Evolutionary conservation across 768 basidiomycete species (phyloP).

Genomic region (Amanita phalloides): DNA sequence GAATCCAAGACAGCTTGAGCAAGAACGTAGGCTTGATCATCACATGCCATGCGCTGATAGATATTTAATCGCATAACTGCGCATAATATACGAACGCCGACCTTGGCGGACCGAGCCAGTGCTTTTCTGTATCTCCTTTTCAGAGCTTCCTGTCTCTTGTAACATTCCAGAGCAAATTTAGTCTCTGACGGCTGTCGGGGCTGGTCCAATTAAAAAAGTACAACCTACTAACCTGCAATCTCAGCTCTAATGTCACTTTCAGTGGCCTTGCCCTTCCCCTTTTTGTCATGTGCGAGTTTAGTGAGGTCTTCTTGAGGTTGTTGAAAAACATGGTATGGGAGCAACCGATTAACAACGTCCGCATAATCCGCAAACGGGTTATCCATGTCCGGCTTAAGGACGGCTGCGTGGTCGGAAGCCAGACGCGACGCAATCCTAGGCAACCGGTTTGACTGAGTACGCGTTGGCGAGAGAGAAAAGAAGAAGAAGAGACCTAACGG

Average conservation of each 20-base stretch:
- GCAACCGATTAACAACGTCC: constrained; percentile 60
- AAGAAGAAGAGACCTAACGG: constrained; percentile 33
- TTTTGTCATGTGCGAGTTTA: constrained; percentile 21
- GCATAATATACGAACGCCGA: constrained; percentile 19
- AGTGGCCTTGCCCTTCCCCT: constrained; percentile 56
- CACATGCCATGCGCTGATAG: constrained; percentile 45
- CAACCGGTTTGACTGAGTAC: constrained; percentile 1
- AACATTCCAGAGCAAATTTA: constrained; percentile 57
- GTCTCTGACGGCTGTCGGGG: constrained; percentile 38
- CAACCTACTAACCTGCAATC: constrained; percentile 32
- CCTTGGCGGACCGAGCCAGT: constrained; percentile 45
- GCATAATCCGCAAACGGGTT: constrained; percentile 50
- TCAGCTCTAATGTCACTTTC: constrained; percentile 32
- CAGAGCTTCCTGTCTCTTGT: constrained; percentile 43
- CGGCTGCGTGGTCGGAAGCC: constrained; percentile 50
- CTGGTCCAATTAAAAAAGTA: constrained; percentile 4
- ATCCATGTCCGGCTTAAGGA: constrained; percentile 56
- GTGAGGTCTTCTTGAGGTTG: constrained; percentile 59
- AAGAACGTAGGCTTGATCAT: constrained; percentile 53
- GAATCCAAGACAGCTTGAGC: constrained; percentile 54
- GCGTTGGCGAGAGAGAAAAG: neutral
- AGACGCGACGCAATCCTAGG: constrained; percentile 44
- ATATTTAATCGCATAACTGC: neutral
- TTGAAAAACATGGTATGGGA: constrained; percentile 76
- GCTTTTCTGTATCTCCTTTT: constrained; percentile 47